phyloP scores from a whole-genome alignment of 495 filamentous ascomycete species.

The Oleoguttula mirabilis region DNA sequence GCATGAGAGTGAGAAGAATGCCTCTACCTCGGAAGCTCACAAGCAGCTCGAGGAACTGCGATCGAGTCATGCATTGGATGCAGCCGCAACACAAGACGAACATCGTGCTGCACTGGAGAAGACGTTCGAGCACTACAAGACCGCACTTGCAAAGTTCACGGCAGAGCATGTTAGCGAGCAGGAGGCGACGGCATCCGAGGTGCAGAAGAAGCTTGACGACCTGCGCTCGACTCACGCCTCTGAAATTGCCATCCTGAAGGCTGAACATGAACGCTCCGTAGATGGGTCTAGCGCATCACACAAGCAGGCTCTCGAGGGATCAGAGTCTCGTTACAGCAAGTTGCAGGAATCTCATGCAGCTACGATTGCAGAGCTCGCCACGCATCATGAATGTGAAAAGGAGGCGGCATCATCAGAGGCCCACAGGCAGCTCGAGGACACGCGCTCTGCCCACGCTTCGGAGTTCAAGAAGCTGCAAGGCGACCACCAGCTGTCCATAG shows the following conservation, averaged over 20 bases:
- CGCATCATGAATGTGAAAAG: neutral
- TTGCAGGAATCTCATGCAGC: neutral
- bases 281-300: neutral
- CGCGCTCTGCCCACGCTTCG: too few relatives aligned
- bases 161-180: neutral
- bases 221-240: neutral
- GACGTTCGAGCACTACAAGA: neutral
- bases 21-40: neutral
- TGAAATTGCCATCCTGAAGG: neutral
- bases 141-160: neutral
- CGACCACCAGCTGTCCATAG: too few relatives aligned
- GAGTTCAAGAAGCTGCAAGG: too few relatives aligned
- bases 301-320: neutral
- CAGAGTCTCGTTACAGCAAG: neutral
- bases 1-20: neutral
- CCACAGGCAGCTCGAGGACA: too few relatives aligned
- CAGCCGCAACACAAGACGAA: neutral
- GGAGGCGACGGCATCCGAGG: too few relatives aligned
- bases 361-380: neutral
- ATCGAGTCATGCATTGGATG: neutral
- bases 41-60: neutral
- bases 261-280: neutral
- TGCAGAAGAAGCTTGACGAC: neutral
- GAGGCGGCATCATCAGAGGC: too few relatives aligned
- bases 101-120: neutral